Base-by-base conservation (phyloP, 2,329 filamentous ascomycete genomes). In the Huntiella bhutanensis region DNA sequence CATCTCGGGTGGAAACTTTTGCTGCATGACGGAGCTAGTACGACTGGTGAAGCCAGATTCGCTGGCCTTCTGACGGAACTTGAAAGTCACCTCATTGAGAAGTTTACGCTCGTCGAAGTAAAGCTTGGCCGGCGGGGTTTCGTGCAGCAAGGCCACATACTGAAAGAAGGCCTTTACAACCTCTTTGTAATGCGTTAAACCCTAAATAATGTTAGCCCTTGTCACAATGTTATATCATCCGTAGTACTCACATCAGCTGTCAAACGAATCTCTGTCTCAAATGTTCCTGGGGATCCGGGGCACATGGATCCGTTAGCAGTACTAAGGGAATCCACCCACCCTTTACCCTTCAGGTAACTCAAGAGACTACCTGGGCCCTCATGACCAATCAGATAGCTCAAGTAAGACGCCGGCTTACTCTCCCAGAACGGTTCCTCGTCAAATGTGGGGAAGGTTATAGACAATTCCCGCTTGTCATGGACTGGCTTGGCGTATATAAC, bases 311-410 rank as follows among this genome's bases (percentile, higher is more conserved):
- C 79, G 5, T 77, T 73, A 33, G 86, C 86, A 35, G 85, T 82
- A 40, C 80, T 83, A 2, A 95, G 67, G 2, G 77, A 75, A 55
- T 87, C 92, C 3, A 80, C 85, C 83, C 86, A 93, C 5, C 87
- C 87, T 61, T 87, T 91, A 19, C 74, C 77, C 60, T 94, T 94
- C 60, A 93, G 72, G 59, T 91, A 86, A 2, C 86, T 78, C 64
- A 95, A 76, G 55, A 95, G 82, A 60, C 87, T 94, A 3, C 87
- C 87, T 1, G 87, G 87, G 0, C 87, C 86, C 60, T 95, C 87
- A 54, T 95, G 87, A 4, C 87, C 87, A 51, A 95, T 82, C 45
- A 95, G 65, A 57, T 95, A 87, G 55, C 81, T 82, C 50, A 94
- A 76, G 57, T 94, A 95, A 51, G 81, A 75, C 52, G 81, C 82